Conservation (phyloP, 768 basidiomycete species). For the Russula griseocarnosa region DNA sequence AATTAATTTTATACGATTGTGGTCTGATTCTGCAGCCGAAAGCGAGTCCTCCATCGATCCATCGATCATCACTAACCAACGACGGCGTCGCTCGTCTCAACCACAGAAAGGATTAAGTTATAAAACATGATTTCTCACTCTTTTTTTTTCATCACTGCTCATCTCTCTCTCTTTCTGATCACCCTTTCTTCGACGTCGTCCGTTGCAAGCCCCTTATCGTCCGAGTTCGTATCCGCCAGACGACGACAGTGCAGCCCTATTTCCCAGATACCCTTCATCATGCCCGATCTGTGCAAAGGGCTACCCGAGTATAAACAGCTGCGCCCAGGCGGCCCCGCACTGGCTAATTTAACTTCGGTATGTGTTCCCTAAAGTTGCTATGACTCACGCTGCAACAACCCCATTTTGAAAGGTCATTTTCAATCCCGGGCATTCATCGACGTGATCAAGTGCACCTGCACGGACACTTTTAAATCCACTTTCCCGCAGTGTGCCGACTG, state of each 20-base stretch:
- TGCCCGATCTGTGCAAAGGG: slow-evolving; percentile 54
- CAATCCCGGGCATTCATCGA: slow-evolving; percentile 59
- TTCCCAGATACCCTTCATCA: slow-evolving; percentile 54
- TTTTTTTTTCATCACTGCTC: slow-evolving; percentile 8
- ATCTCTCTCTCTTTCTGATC: slow-evolving; percentile 8
- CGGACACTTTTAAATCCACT: slow-evolving; percentile 42
- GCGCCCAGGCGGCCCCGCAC: slow-evolving; percentile 53
- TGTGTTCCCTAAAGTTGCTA: slow-evolving; percentile 19
- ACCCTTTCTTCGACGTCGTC: background rate
- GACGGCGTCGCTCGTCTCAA: background rate
- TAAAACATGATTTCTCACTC: slow-evolving; percentile 5
- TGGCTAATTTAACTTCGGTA: slow-evolving; percentile 55
- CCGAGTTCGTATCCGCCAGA: slow-evolving; percentile 1
- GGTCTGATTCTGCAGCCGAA: background rate
- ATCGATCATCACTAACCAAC: background rate
- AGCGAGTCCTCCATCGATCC: background rate
- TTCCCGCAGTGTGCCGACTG: slow-evolving; percentile 69
- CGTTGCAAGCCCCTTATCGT: slow-evolving; percentile 4
- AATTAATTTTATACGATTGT: background rate
- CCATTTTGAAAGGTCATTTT: slow-evolving; percentile 49
- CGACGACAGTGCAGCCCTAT: slow-evolving; percentile 34
- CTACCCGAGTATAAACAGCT: slow-evolving; percentile 52
- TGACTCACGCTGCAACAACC: background rate
- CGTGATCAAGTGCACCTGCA: slow-evolving; percentile 61
- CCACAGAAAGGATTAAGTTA: background rate